Evolutionary conservation across 768 basidiomycete genomes (phyloP).

Genomic region (Lentinula raphanica): DNA sequence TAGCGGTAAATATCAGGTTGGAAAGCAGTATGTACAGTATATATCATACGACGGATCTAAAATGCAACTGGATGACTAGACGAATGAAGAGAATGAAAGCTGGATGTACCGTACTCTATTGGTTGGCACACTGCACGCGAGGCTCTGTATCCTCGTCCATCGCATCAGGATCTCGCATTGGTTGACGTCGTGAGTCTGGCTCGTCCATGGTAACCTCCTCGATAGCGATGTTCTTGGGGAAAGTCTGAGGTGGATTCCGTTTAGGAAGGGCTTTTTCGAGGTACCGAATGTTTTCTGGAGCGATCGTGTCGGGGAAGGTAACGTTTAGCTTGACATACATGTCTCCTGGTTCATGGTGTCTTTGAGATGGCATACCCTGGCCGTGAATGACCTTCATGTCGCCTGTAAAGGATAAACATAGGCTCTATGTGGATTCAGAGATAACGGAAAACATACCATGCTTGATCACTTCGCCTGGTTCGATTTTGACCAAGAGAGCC

Average conservation of each 20-base stretch:
- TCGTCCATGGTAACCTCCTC: slow-evolving; percentile 87
- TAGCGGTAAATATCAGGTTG: not conserved
- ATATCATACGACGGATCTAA: slow-evolving; percentile 19
- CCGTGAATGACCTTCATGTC: slow-evolving; percentile 86
- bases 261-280: slow-evolving; percentile 86
- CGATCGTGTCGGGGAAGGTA: slow-evolving; percentile 82
- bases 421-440: no score
- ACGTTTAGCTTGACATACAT: slow-evolving; percentile 84
- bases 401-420: slow-evolving; percentile 48
- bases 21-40: not conserved
- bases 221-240: slow-evolving; percentile 58
- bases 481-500: slow-evolving; percentile 74
- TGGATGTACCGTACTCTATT: slow-evolving; percentile 51
- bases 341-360: slow-evolving; percentile 96
- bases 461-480: slow-evolving; percentile 89
- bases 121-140: slow-evolving; percentile 93
- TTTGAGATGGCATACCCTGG: slow-evolving; percentile 98
- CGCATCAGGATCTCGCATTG: slow-evolving; percentile 57
- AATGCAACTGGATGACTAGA: not conserved
- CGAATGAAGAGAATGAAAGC: slow-evolving; percentile 13
- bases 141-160: slow-evolving; percentile 95
- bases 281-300: slow-evolving; percentile 55
- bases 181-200: slow-evolving; percentile 60
- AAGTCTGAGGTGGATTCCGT: slow-evolving; percentile 60
- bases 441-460: slow-evolving; percentile 63